Evolutionary conservation across 139 green algal species (phyloP).

Genomic region (Micractinium sp.): DNA sequence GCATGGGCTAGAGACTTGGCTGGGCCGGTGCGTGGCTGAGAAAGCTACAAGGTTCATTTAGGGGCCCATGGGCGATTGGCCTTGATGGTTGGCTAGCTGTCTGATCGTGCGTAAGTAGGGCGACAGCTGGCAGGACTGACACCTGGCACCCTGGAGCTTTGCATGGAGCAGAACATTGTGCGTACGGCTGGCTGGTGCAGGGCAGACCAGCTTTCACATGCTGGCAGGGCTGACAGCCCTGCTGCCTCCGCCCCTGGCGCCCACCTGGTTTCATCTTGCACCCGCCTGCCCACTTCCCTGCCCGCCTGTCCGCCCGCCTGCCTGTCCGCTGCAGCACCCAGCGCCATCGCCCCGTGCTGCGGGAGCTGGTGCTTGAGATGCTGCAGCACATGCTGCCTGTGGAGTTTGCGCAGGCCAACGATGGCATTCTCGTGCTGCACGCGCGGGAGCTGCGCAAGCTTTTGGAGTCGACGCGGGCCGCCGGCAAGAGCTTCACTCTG

Average conservation of each 20-base stretch:
- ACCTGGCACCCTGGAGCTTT: no score
- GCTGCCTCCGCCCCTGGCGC: neutral
- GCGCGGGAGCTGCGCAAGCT: neutral
- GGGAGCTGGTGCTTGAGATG: slow-evolving; percentile 22
- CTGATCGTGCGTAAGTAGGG: no score
- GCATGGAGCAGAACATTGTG: neutral
- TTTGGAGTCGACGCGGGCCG: neutral
- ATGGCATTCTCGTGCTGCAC: slow-evolving; percentile 31
- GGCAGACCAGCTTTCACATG: no score
- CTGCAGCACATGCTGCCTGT: slow-evolving; percentile 38
- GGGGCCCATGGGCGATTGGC: no score
- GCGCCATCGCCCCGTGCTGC: slow-evolving; percentile 5
- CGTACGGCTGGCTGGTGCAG: no score
- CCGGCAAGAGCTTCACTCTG: neutral
- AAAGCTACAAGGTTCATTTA: no score
- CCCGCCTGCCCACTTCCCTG: neutral
- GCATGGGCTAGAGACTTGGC: neutral
- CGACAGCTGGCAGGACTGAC: no score
- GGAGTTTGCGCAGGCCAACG: neutral
- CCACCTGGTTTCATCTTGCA: no score
- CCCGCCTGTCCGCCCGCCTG: no score
- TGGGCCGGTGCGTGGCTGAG: no score
- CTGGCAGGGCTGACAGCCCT: no score
- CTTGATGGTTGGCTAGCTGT: no score
- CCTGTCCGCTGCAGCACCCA: neutral